Base-by-base conservation (phyloP, 2,329 filamentous ascomycete genomes). In the Phialophora macrospora region DNA sequence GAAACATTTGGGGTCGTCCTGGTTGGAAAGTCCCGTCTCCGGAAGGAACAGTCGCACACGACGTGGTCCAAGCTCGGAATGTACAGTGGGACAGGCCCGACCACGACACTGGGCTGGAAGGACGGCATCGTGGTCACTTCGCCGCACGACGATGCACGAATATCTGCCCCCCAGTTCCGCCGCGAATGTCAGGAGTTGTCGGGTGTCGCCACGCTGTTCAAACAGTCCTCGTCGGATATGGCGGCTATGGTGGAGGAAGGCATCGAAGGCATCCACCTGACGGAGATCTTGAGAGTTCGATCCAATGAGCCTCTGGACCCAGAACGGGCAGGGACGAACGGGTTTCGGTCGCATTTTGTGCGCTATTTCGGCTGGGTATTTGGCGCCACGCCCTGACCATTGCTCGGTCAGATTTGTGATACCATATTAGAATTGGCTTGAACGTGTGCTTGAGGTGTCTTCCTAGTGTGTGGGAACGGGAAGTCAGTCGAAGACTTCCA, bases 41-140 rank as follows among this genome's bases (percentile, higher is more conserved):
- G 49, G 5, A 28, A 52, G 49, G 20, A 26, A 14, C 49, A 52
- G 6, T 24, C n/a, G 9, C 24, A 24, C 30, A 17, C 49, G 14
- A 52, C 24, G 3, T 52, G 20, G 20, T 28, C 28, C 26, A 52
- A 52, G 17, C 24, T 52, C 14, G 49, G 49, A 52, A 28, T 24
- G 20, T 52, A 52, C 24, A 52, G 14, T 14, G 49, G 49, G 1
- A 52, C 8, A 17, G 49, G 49, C 5, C 49, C 49, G 14, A 24
- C 26, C 49, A 52, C 49, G n/a, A 22, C 49, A 5, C 5, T 52
- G 49, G 49, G 49, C 20, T 52, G 49, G 49, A 52, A 52, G 26
- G 49, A 14, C 24, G 49, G 49, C 26, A 52, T 52, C 24, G 24
- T 52, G 4, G 49, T 52, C 20, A 52, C 49, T 24, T 52, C 49